phyloP scores from a whole-genome alignment of 2,329 filamentous ascomycete genomes.

The Beauveria asiatica region DNA sequence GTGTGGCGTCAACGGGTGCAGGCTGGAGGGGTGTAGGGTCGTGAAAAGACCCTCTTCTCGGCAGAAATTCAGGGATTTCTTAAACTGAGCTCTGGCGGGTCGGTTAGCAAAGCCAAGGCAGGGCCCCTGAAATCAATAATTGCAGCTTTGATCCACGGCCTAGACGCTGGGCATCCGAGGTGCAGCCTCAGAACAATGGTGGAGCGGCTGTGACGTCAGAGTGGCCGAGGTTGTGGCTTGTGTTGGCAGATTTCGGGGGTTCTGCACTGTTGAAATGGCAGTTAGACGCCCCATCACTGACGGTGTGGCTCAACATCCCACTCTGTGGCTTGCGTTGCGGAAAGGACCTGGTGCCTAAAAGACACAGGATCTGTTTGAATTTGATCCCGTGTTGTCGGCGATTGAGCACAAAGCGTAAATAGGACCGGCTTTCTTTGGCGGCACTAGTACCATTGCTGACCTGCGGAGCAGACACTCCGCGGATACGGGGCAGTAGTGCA shows the following conservation, averaged over 20 bases:
- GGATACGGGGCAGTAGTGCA: too few species aligned
- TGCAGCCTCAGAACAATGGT: neutral
- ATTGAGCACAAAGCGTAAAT: neutral
- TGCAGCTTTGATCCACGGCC: neutral
- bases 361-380: neutral
- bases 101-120: neutral
- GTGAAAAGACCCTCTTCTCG: neutral
- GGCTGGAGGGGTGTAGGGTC: neutral
- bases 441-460: neutral
- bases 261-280: neutral
- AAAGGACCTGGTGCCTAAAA: neutral
- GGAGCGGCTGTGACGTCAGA: slow-evolving; percentile 5
- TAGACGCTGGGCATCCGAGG: neutral
- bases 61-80: neutral
- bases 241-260: neutral
- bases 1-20: neutral
- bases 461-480: too few species aligned
- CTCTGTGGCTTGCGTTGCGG: neutral
- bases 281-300: neutral
- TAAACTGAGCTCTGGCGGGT: neutral
- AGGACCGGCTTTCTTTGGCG: neutral
- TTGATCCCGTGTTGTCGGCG: neutral
- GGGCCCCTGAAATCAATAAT: neutral
- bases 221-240: neutral
- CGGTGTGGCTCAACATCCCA: neutral